Percentiles rank a stretch among this genome's conserved stretches.
Conservation (phyloP, 805 yeast species). For the Hanseniaspora clermontiae region DNA sequence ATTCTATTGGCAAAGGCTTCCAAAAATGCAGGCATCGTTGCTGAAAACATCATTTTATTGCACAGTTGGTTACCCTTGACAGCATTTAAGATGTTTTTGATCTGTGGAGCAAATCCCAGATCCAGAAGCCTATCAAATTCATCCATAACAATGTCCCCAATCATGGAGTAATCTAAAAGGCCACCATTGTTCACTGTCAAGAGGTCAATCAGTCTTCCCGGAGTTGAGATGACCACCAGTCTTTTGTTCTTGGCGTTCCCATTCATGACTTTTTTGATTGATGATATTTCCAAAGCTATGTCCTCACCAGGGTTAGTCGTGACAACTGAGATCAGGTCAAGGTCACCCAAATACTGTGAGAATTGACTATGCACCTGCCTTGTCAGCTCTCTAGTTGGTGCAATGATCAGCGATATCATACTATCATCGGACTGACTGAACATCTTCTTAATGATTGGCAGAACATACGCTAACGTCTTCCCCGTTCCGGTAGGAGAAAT, state of each 20-base stretch:
- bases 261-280: slow-evolving; percentile 38
- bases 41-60: slow-evolving; percentile 61
- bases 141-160: slow-evolving; percentile 77
- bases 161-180: slow-evolving; percentile 47
- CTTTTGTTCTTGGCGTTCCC: slow-evolving; percentile 29
- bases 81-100: slow-evolving; percentile 61
- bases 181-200: slow-evolving; percentile 73
- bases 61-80: slow-evolving; percentile 80
- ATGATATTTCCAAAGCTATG: slow-evolving; percentile 69
- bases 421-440: slow-evolving; percentile 41
- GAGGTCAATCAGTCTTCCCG: slow-evolving; percentile 85
- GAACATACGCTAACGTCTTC: slow-evolving; percentile 74
- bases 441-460: slow-evolving; percentile 77
- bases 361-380: slow-evolving; percentile 66
- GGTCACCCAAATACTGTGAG: slow-evolving; percentile 37
- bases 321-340: neutral
- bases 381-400: slow-evolving; percentile 91
- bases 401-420: slow-evolving; percentile 65
- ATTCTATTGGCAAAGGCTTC: slow-evolving; percentile 46
- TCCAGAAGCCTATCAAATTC: slow-evolving; percentile 97
- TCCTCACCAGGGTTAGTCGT: slow-evolving; percentile 35
- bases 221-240: slow-evolving; percentile 81
- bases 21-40: slow-evolving; percentile 78
- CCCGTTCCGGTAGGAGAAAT: slow-evolving; percentile 97
- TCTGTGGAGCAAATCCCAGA: slow-evolving; percentile 94